These are phyloP conservation scores for Amylocarpus encephaloides DNA, from an alignment of 2,329 filamentous ascomycete genomes.

Conservation along the genomic window DNA sequence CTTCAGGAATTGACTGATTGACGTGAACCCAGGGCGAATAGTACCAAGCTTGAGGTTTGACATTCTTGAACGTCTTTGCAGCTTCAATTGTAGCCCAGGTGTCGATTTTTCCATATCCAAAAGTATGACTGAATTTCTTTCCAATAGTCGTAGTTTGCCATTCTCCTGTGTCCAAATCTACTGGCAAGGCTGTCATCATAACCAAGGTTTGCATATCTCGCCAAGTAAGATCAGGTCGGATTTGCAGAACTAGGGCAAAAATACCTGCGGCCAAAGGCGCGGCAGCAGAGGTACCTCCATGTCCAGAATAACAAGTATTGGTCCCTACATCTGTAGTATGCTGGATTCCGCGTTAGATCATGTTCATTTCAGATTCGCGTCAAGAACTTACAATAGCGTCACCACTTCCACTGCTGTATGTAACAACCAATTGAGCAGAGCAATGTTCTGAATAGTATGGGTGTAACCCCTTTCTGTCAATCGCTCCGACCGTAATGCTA, in stretches of 20 bases:
- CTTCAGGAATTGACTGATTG: constrained; percentile 78
- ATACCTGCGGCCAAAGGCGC: constrained; percentile 89
- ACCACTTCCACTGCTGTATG: constrained; percentile 85
- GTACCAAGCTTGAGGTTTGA: constrained; percentile 94
- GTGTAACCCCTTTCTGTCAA: constrained; percentile 80
- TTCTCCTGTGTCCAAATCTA: constrained; percentile 66
- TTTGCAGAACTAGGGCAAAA: constrained; percentile 78
- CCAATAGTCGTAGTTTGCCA: constrained; percentile 80
- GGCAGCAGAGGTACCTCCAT: constrained; percentile 93
- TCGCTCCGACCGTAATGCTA: constrained; percentile 91
- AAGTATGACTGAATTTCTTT: constrained; percentile 87
- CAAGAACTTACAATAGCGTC: constrained; percentile 64
- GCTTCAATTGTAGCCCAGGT: constrained; percentile 77
- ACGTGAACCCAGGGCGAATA: constrained; percentile 93
- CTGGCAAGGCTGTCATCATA: constrained; percentile 73
- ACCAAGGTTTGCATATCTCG: constrained; percentile 90
- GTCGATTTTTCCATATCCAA: constrained; percentile 93
- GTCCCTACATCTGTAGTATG: constrained; percentile 92
- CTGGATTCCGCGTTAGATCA: constrained; percentile 32
- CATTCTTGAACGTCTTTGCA: constrained; percentile 77
- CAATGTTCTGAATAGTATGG: constrained; percentile 96
- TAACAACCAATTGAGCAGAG: constrained; percentile 90
- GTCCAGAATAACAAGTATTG: constrained; percentile 70
- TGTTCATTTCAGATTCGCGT: not conserved
- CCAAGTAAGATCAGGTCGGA: constrained; percentile 84